phyloP scores from a whole-genome alignment of 345 rosid species.

The Clarkia xantiana region DNA sequence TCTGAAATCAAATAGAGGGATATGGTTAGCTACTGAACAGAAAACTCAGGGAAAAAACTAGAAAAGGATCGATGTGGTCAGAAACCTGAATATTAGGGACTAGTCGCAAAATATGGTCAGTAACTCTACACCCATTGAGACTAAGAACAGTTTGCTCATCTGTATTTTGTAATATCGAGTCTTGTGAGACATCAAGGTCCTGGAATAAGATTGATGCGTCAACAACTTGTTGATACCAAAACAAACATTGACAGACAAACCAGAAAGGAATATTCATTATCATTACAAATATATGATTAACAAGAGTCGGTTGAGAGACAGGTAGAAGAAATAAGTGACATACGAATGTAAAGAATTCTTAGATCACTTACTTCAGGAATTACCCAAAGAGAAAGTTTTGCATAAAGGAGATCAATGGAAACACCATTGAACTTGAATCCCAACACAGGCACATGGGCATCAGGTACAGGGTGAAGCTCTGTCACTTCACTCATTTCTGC shows the following conservation, averaged over 20 bases:
- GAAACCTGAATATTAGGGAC: slow-evolving; percentile 91
- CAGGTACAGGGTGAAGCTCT: slow-evolving; percentile 95
- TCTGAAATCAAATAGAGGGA: slow-evolving; percentile 29
- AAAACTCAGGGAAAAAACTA: neutral
- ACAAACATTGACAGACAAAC: neutral
- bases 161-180: slow-evolving; percentile 70
- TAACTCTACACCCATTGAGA: slow-evolving; percentile 97
- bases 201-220: slow-evolving; percentile 12
- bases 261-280: neutral
- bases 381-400: slow-evolving; percentile 78
- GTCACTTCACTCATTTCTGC: slow-evolving; percentile 88
- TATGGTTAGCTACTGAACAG: slow-evolving; percentile 8
- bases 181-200: slow-evolving; percentile 91
- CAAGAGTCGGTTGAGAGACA: too few species aligned
- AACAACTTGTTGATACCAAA: neutral
- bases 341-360: neutral
- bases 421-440: slow-evolving; percentile 73
- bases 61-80: neutral
- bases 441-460: slow-evolving; percentile 97
- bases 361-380: slow-evolving; percentile 74
- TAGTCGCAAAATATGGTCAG: slow-evolving; percentile 92
- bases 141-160: slow-evolving; percentile 97
- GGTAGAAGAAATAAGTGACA: too few species aligned
- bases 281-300: neutral
- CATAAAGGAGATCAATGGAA: slow-evolving; percentile 93